Conservation (phyloP, 2,329 filamentous ascomycete genomes). For the Rhytidhysteron rufulum region DNA sequence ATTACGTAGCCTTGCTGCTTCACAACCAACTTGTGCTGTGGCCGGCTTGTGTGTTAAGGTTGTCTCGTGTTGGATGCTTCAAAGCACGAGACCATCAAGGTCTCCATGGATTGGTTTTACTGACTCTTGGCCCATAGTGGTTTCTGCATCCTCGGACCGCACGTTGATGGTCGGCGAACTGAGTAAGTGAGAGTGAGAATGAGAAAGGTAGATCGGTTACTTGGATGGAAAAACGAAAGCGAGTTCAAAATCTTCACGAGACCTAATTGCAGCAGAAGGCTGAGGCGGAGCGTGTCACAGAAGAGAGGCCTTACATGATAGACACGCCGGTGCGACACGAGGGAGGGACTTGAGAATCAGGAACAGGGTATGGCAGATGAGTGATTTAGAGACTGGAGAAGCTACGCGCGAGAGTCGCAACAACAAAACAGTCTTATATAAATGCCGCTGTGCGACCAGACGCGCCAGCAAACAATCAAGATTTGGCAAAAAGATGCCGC, state of each 20-base stretch:
- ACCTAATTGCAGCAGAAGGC: not conserved
- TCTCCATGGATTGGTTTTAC: not conserved
- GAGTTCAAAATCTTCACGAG: not conserved
- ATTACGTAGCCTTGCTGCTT: not conserved
- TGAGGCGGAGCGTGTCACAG: conserved; percentile 4
- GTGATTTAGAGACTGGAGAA: not conserved
- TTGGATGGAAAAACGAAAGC: conserved; percentile 8
- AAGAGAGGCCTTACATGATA: conserved; percentile 1
- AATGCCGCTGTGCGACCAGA: not conserved
- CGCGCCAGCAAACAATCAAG: conserved; percentile 9
- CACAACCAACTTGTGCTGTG: not conserved
- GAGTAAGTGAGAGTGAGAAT: conserved; percentile 50
- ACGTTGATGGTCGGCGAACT: conserved; percentile 81
- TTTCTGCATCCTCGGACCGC: conserved; percentile 86
- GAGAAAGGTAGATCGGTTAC: conserved; percentile 18
- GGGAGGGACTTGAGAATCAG: not conserved
- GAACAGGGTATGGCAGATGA: not conserved
- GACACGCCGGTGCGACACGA: conserved; percentile 4
- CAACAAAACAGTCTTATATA: not conserved
- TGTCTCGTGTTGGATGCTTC: no score
- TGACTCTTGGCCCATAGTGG: conserved; percentile 52
- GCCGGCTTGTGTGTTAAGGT: no score
- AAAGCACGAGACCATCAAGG: not conserved
- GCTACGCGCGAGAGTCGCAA: conserved; percentile 1
- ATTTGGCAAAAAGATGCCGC: conserved; percentile 13